Conservation (phyloP, 352 stramenopile species). For the Phytopythium helicoides region DNA sequence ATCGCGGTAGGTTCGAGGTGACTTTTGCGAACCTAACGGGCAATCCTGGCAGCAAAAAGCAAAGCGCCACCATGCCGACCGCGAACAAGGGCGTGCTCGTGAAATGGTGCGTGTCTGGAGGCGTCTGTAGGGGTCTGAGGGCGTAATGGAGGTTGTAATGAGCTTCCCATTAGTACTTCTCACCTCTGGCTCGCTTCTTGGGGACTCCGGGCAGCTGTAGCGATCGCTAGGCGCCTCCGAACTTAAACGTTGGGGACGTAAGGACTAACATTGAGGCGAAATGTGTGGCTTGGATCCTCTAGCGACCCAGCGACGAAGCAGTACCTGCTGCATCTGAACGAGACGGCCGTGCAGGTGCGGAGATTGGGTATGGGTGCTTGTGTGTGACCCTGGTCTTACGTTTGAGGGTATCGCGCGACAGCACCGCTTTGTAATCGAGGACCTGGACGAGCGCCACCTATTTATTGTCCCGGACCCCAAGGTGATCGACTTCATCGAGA, state of each 20-base stretch:
- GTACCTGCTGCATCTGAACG: conserved; percentile 82
- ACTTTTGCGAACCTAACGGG: neutral
- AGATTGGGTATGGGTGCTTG: neutral
- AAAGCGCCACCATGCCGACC: conserved; percentile 52
- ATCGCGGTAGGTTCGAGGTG: conserved; percentile 2
- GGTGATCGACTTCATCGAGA: conserved; percentile 82
- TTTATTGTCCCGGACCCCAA: conserved; percentile 86
- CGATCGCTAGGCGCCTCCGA: neutral
- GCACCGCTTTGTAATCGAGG: conserved; percentile 87
- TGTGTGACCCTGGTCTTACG: neutral
- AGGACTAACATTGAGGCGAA: neutral
- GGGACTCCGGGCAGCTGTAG: neutral
- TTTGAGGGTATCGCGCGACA: conserved; percentile 7
- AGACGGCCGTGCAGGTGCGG: conserved; percentile 78
- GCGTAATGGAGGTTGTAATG: neutral
- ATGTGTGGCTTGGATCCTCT: conserved; percentile 1
- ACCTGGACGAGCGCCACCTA: conserved; percentile 81
- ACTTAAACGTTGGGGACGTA: neutral
- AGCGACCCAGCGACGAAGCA: conserved; percentile 86
- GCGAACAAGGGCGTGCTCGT: conserved; percentile 84
- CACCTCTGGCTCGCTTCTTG: too few relatives aligned
- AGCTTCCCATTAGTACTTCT: too few relatives aligned
- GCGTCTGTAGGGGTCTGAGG: neutral
- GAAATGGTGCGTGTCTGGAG: conserved; percentile 50
- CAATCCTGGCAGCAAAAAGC: neutral